A percentile compares a stretch with the other conserved stretches of the same genome.
Conservation (phyloP, 139 green algal species). For the Nannochloris sp. region DNA sequence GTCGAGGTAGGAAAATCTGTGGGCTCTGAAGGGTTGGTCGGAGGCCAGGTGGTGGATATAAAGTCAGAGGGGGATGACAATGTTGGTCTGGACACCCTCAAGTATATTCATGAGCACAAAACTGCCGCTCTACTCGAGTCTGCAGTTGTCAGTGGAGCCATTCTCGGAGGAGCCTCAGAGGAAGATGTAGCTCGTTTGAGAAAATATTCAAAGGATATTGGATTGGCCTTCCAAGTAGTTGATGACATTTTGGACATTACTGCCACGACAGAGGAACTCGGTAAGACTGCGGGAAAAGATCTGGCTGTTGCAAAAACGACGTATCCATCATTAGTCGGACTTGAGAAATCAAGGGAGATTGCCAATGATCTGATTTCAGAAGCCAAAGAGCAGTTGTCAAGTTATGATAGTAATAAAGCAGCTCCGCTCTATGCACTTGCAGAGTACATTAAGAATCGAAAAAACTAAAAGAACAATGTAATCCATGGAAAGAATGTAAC, state of each 20-base stretch:
- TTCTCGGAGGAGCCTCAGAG: slow-evolving; percentile 78
- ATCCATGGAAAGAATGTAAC: background rate
- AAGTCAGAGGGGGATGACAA: slow-evolving; percentile 71
- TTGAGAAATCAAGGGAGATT: slow-evolving; percentile 39
- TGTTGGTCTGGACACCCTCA: slow-evolving; percentile 82
- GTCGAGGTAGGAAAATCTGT: slow-evolving; percentile 76
- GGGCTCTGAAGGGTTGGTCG: slow-evolving; percentile 86
- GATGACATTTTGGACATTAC: slow-evolving; percentile 99
- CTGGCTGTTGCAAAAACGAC: slow-evolving; percentile 89
- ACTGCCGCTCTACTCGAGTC: slow-evolving; percentile 95
- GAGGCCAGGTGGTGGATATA: slow-evolving; percentile 94
- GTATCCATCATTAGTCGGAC: slow-evolving; percentile 86
- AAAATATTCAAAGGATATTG: slow-evolving; percentile 88
- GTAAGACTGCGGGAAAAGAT: slow-evolving; percentile 99
- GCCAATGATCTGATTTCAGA: slow-evolving; percentile 84
- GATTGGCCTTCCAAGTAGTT: slow-evolving; percentile 97
- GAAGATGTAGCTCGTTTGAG: slow-evolving; percentile 79
- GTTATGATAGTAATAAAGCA: slow-evolving; percentile 63
- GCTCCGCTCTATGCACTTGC: slow-evolving; percentile 84
- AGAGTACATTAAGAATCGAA: slow-evolving; percentile 89
- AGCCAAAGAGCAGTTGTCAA: slow-evolving; percentile 76
- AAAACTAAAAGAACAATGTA: slow-evolving; percentile 57
- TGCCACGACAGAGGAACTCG: slow-evolving; percentile 80
- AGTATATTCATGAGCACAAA: slow-evolving; percentile 99
- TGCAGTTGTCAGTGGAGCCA: slow-evolving; percentile 82